Percentiles rank a stretch among this genome's conserved stretches.
Evolutionary conservation across 176 grass and related monocot species (phyloP).

Genomic region (Zea mays): DNA sequence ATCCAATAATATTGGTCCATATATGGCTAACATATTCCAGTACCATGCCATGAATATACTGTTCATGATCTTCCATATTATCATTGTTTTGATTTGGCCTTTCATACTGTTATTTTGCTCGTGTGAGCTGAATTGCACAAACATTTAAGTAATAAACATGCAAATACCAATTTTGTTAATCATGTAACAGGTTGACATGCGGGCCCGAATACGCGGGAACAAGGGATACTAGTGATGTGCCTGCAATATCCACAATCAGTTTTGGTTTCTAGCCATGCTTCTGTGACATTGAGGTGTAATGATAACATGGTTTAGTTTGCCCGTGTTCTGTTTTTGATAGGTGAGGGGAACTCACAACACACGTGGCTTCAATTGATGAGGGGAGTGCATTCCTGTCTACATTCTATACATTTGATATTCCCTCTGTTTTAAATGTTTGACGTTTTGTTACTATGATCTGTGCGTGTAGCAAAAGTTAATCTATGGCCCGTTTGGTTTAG

Average conservation of each 20-base stretch:
- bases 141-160: background rate
- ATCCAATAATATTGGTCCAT: background rate
- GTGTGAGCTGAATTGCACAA: background rate
- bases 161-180: constrained; percentile 35
- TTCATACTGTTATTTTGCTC: background rate
- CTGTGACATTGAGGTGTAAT: constrained; percentile 2
- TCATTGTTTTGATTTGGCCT: background rate
- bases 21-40: background rate
- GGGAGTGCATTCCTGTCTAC: background rate
- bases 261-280: constrained; percentile 8
- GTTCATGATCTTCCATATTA: constrained; percentile 8
- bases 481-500: too few species aligned
- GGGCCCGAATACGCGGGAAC: constrained; percentile 90
- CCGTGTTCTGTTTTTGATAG: background rate
- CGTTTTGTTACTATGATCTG: background rate
- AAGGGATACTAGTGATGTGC: constrained; percentile 71
- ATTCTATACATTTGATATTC: background rate
- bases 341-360: background rate
- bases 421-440: background rate
- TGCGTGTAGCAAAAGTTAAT: too few species aligned
- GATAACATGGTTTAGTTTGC: background rate
- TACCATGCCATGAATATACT: background rate
- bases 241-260: background rate
- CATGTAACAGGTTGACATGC: constrained; percentile 87
- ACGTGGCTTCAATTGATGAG: background rate